Evolutionary conservation across 2,329 filamentous ascomycete species (phyloP), one percentile per base, ranked within the genome.

Genomic region (Monosporascus sp.): DNA sequence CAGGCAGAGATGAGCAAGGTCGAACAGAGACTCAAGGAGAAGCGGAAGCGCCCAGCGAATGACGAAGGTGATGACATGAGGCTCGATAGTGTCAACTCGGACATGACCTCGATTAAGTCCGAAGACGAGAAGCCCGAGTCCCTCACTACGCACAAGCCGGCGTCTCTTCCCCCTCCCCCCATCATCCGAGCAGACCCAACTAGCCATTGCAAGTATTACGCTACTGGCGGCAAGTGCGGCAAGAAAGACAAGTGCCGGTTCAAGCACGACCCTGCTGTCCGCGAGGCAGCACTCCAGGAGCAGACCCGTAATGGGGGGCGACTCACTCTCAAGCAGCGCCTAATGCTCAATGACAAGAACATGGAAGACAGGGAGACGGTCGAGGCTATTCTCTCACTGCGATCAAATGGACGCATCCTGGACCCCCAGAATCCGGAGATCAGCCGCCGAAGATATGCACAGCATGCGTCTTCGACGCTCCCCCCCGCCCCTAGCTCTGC

Each of bases 161-260:
- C 60, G 50, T 63, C 60, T 49, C 69, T 57, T 67, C 79, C 52
- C 72, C 79, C 59, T 71, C 79, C 59, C 68, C 78, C 57, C 76
- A 80, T 68, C 77, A 79, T 59, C 20, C 57, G 67, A 65, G 82
- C 83, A 49, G 83, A 86, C 62, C 77, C 84, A 43, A 77, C 80
- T 49, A 82, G 80, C 58, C 83, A 86, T 64, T 87, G 84, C 80
- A 87, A 87, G 71, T 87, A 87, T 69, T 87, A 81, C 66, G 85
- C 83, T 39, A 87, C 83, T 50, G 84, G 84, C 60, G 84, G 84
- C 56, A 84, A 77, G 54, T 87, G 84, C 70, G 84, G 83, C 50
- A 87, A 87, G 77, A 86, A 86, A 79, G 82, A 82, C 82, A 87
- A 87, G 82, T 87, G 84, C 75, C 84, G 84, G 72, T 87, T 87